phyloP scores from a whole-genome alignment of 768 basidiomycete genomes.

The Suillus sp. region DNA sequence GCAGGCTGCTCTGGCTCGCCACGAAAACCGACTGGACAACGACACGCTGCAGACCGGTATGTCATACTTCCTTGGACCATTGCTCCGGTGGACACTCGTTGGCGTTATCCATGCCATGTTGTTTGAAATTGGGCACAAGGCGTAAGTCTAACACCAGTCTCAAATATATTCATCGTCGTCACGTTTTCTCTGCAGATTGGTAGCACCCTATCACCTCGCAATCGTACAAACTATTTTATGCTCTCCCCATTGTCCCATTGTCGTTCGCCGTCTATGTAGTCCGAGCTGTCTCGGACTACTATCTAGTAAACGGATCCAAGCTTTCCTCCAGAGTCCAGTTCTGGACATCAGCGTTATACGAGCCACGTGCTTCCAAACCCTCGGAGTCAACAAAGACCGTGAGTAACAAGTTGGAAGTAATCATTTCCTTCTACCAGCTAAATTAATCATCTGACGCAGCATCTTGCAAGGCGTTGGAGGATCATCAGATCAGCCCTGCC shows the following conservation, averaged over 20 bases:
- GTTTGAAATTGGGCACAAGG: slow-evolving; percentile 56
- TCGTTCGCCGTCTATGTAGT: slow-evolving; percentile 67
- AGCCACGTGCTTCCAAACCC: slow-evolving; percentile 40
- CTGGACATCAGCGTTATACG: slow-evolving; percentile 43
- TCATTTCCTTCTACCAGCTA: slow-evolving; percentile 1
- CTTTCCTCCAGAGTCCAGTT: slow-evolving; percentile 29
- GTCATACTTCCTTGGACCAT: slow-evolving; percentile 71
- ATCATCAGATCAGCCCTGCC: slow-evolving; percentile 26
- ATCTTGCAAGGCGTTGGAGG: slow-evolving; percentile 21
- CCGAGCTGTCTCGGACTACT: slow-evolving; percentile 50
- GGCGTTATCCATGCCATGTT: slow-evolving; percentile 68
- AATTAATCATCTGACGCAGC: slow-evolving; percentile 16
- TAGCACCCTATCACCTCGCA: slow-evolving; percentile 54
- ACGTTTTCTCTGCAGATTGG: slow-evolving; percentile 40
- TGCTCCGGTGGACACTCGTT: slow-evolving; percentile 80
- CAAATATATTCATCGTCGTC: not conserved
- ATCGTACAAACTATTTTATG: slow-evolving; percentile 68
- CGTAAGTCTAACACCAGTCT: slow-evolving; percentile 40
- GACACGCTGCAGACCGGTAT: slow-evolving; percentile 74
- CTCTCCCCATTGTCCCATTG: slow-evolving; percentile 63
- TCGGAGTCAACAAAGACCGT: slow-evolving; percentile 43
- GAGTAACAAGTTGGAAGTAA: slow-evolving; percentile 14
- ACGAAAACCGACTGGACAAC: slow-evolving; percentile 59
- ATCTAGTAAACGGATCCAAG: slow-evolving; percentile 42
- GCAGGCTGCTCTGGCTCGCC: slow-evolving; percentile 54